Base-by-base conservation (phyloP, 2,329 filamentous ascomycete species). In the Apiospora aurea region DNA sequence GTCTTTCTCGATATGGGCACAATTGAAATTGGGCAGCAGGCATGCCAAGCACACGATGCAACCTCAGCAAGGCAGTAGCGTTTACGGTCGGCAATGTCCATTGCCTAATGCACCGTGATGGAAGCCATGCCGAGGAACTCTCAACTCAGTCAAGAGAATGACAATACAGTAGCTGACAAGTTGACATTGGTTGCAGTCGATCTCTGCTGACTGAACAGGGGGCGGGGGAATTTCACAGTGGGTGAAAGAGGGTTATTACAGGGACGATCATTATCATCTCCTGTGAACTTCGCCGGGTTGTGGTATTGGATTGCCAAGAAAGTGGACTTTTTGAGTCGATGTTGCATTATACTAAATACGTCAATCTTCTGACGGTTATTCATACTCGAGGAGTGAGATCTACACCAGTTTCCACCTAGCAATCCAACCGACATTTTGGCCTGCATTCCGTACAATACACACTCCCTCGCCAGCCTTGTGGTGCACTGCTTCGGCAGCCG, bases 401-500 rank as follows among this genome's bases (percentile, higher is more conserved):
- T 72, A 91, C 47, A 91, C 83, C 76, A 91, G 79, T 76, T 96
- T 92, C 95, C 95, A 97, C 75, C 84, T 85, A 2, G 90, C 96
- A 75, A 98, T 81, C 83, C 95, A 92, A 2, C 94, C 96, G 5
- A 96, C 84, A 46, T 85, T 90, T 82, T 95, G 91, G 0, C 96
- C 96, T 1, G 92, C 90, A 78, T 95, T 93, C 70, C 96, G 87
- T 44, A 98, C 90, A 75, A 99, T 90, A 81, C 95, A 98, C 14
- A 94, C 77, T 29, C 83, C 80, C 71, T 85, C 82, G 4, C 88
- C 72, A 1, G 93, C 86, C 80, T 87, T 92, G 6, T 85, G 84
- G 13, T 64, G 57, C 21, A 64, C 34, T 10, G 57, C 57, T 64
- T 64, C 57, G 24, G 41, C 41, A 0, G 92, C 84, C 18, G 90